A percentile compares a stretch with the other conserved stretches of the same genome.
Evolutionary conservation across 306 rosid genomes (phyloP).

Genomic region (Trifolium dubium): DNA sequence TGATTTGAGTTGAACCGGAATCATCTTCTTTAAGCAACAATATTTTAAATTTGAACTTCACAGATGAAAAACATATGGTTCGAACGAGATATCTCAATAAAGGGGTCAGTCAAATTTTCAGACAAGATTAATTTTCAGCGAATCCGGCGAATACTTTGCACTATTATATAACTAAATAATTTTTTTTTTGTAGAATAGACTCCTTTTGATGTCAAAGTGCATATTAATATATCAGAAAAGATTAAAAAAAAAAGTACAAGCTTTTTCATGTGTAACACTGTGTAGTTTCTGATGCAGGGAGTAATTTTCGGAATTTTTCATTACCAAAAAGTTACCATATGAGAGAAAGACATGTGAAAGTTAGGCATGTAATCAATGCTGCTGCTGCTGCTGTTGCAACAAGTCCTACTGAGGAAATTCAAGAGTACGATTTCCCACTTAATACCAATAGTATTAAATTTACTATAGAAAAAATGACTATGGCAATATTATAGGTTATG

Average conservation of each 20-base stretch:
- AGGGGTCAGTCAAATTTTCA: neutral
- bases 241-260: neutral
- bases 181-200: too few relatives aligned
- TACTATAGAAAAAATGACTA: neutral
- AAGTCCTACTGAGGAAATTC: slow-evolving; percentile 56
- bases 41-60: too few relatives aligned
- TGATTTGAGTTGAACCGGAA: too few relatives aligned
- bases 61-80: neutral
- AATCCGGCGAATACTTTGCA: too few relatives aligned
- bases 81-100: too few relatives aligned
- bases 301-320: slow-evolving; percentile 57
- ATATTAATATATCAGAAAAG: neutral
- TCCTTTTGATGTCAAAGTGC: neutral
- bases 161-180: too few relatives aligned
- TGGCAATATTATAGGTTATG: too few relatives aligned
- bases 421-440: slow-evolving; percentile 59
- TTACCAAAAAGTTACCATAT: slow-evolving; percentile 42
- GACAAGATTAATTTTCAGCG: neutral
- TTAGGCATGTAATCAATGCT: slow-evolving; percentile 55
- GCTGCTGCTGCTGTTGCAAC: slow-evolving; percentile 59
- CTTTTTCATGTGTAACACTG: slow-evolving; percentile 24
- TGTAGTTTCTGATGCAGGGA: slow-evolving; percentile 53
- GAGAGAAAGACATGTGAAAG: slow-evolving; percentile 55
- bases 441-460: neutral
- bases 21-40: too few relatives aligned